Percentiles rank a stretch among this genome's conserved stretches.
Evolutionary conservation across 1,284 basidiomycete species (phyloP).

Genomic region (Crocinoboletus sp.): DNA sequence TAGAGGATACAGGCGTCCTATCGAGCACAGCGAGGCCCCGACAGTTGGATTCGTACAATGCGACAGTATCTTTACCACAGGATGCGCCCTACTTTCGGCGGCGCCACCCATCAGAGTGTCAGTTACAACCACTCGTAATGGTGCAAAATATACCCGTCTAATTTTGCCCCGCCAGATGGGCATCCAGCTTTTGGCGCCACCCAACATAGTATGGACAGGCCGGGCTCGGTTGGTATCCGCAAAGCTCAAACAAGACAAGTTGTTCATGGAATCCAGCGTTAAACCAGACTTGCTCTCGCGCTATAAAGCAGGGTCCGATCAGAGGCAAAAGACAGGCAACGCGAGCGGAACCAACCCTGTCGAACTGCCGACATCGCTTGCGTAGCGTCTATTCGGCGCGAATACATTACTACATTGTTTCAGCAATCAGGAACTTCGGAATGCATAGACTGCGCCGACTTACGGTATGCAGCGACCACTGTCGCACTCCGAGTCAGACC

Average conservation of each 20-base stretch:
- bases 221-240: slow-evolving; percentile 59
- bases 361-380: slow-evolving; percentile 61
- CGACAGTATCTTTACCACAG: slow-evolving; percentile 3
- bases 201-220: slow-evolving; percentile 62
- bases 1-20: slow-evolving; percentile 18
- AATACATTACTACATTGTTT: slow-evolving; percentile 62
- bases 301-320: slow-evolving; percentile 32
- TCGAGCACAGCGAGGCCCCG: slow-evolving; percentile 19
- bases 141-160: slow-evolving; percentile 8
- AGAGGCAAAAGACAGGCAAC: slow-evolving; percentile 3
- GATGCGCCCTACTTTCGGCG: slow-evolving; percentile 14
- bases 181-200: slow-evolving; percentile 41
- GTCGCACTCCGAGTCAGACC: slow-evolving; percentile 80
- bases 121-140: slow-evolving; percentile 2
- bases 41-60: slow-evolving; percentile 18
- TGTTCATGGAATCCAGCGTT: slow-evolving; percentile 76
- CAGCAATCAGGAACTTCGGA: slow-evolving; percentile 1
- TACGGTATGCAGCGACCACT: slow-evolving; percentile 79
- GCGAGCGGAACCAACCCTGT: slow-evolving; percentile 40
- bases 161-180: slow-evolving; percentile 20
- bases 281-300: slow-evolving; percentile 74
- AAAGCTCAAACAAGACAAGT: slow-evolving; percentile 70
- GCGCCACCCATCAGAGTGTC: slow-evolving; percentile 7
- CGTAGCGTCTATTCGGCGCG: slow-evolving; percentile 50
- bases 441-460: slow-evolving; percentile 24